Evolutionary conservation across 495 filamentous ascomycete species (phyloP).

Genomic region (Penicillium lividum): DNA sequence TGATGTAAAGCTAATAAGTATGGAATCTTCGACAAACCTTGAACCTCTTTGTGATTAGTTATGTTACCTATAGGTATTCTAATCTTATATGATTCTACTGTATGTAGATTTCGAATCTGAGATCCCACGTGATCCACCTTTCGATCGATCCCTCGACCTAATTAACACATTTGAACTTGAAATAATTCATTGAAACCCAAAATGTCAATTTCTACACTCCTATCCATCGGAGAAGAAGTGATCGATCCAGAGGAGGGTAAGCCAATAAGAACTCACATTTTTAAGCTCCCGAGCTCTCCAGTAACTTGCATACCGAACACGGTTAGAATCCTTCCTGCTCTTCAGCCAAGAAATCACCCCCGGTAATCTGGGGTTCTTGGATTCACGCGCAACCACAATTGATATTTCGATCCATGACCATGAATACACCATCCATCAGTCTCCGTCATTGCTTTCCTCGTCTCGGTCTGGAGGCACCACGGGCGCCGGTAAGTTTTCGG

Average conservation of each 20-base stretch:
- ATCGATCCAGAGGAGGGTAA: conserved; percentile 67
- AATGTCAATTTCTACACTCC: conserved; percentile 12
- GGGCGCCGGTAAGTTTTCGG: conserved; percentile 67
- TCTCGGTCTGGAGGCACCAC: conserved; percentile 82
- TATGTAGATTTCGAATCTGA: not conserved
- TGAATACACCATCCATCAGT: conserved; percentile 82
- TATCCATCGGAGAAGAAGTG: conserved; percentile 43
- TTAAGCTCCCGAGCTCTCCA: not conserved
- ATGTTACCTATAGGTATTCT: no score
- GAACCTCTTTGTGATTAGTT: no score
- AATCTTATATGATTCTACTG: no score
- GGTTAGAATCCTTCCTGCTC: conserved; percentile 77
- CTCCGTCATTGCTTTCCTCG: conserved; percentile 76
- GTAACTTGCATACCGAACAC: conserved; percentile 3
- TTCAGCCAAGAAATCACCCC: conserved; percentile 77
- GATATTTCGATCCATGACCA: conserved; percentile 67
- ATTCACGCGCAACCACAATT: conserved; percentile 63
- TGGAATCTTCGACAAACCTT: no score
- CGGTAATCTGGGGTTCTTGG: conserved; percentile 81
- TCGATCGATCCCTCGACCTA: not conserved
- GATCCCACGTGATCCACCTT: not conserved
- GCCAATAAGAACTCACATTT: conserved; percentile 1
- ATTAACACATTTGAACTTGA: not conserved
- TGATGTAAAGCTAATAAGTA: not conserved
- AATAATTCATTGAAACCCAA: not conserved